Conservation (phyloP, 2,329 filamentous ascomycete species). For the Phialemoniopsis sp. region DNA sequence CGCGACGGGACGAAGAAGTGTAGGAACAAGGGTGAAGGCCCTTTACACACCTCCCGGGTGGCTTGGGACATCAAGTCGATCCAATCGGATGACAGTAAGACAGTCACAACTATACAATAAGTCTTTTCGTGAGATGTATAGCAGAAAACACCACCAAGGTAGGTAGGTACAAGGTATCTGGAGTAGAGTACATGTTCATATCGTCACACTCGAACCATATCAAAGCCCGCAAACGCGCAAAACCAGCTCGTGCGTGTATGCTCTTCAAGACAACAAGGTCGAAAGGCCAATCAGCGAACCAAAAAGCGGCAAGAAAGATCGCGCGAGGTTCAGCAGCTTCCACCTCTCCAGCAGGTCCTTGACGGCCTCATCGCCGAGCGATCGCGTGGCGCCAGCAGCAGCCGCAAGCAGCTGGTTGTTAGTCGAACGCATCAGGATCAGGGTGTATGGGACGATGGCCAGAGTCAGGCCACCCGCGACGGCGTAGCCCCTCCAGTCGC, state of each 20-base stretch:
- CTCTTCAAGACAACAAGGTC: slow-evolving; percentile 13
- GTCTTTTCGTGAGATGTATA: too few relatives aligned
- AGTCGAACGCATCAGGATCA: slow-evolving; percentile 36
- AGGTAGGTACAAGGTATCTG: too few relatives aligned
- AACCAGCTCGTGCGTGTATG: neutral
- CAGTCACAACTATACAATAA: too few relatives aligned
- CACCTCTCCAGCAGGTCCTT: slow-evolving; percentile 18
- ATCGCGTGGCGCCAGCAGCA: slow-evolving; percentile 10
- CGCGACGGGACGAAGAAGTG: too few relatives aligned
- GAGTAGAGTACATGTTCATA: too few relatives aligned
- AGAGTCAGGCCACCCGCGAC: slow-evolving; percentile 39
- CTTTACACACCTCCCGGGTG: too few relatives aligned
- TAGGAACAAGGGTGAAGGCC: too few relatives aligned
- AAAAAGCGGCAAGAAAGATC: slow-evolving; percentile 16
- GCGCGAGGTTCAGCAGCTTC: slow-evolving; percentile 17
- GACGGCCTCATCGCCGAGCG: slow-evolving; percentile 15
- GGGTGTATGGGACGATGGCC: slow-evolving; percentile 47
- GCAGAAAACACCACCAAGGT: too few relatives aligned
- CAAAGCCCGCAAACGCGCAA: too few relatives aligned
- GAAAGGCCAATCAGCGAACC: slow-evolving; percentile 22
- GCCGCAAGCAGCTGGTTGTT: slow-evolving; percentile 37
- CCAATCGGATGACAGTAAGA: too few relatives aligned
- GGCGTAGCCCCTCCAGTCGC: slow-evolving; percentile 34
- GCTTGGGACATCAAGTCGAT: too few relatives aligned
- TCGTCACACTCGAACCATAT: too few relatives aligned